Evolutionary conservation across 495 filamentous ascomycete species (phyloP).

Genomic region (Copromyces sp.): DNA sequence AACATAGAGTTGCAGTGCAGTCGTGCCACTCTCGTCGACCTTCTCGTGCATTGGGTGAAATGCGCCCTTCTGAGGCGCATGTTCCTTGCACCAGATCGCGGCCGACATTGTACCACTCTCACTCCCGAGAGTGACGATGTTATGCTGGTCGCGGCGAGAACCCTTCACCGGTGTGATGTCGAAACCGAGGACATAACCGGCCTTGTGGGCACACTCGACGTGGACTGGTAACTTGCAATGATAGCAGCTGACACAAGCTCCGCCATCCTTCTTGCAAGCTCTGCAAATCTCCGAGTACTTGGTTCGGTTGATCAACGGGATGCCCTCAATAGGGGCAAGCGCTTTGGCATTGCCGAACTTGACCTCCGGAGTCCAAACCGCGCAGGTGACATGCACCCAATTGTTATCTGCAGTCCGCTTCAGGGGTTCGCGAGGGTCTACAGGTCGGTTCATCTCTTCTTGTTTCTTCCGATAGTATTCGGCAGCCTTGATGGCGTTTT

Average conservation of each 20-base stretch:
- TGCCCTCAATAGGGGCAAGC: slow-evolving; percentile 77
- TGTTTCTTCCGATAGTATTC: slow-evolving; percentile 76
- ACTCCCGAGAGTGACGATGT: slow-evolving; percentile 60
- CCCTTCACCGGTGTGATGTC: slow-evolving; percentile 85
- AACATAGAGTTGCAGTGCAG: slow-evolving; percentile 76
- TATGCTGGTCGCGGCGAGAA: slow-evolving; percentile 65
- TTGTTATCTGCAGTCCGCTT: slow-evolving; percentile 92
- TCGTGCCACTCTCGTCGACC: slow-evolving; percentile 50
- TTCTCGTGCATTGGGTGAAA: slow-evolving; percentile 71
- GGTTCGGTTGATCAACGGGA: slow-evolving; percentile 61
- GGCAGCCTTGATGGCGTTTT: slow-evolving; percentile 60
- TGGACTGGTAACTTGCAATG: slow-evolving; percentile 77
- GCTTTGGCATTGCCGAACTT: slow-evolving; percentile 78
- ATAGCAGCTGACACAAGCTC: slow-evolving; percentile 75
- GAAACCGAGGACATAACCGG: slow-evolving; percentile 74
- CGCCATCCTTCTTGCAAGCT: slow-evolving; percentile 60
- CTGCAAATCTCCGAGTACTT: slow-evolving; percentile 69
- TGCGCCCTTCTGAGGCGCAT: slow-evolving; percentile 53
- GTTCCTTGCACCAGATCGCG: slow-evolving; percentile 83
- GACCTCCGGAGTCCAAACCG: slow-evolving; percentile 82
- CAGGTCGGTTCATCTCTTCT: slow-evolving; percentile 66
- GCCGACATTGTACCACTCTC: slow-evolving; percentile 71
- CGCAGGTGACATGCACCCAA: slow-evolving; percentile 95
- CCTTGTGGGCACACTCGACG: slow-evolving; percentile 78
- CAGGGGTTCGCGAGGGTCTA: slow-evolving; percentile 78